phyloP scores from a whole-genome alignment of 768 basidiomycete species.

The Stropharia rugosoannulata region DNA sequence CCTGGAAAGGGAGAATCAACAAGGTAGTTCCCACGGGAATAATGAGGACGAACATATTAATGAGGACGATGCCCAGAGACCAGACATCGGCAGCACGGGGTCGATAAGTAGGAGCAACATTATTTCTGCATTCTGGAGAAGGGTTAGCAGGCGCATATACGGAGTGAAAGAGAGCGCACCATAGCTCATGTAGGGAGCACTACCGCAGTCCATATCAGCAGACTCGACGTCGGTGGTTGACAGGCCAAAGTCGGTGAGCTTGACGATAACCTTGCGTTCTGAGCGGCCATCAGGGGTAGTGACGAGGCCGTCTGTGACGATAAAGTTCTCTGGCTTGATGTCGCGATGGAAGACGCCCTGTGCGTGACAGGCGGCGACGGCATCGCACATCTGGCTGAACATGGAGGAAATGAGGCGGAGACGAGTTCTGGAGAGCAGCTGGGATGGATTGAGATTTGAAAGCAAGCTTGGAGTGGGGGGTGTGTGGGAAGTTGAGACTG shows the following conservation, averaged over 20 bases:
- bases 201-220: constrained; percentile 97
- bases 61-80: constrained; percentile 97
- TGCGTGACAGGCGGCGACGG: constrained; percentile 91
- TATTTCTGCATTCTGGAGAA: constrained; percentile 90
- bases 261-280: constrained; percentile 91
- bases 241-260: constrained; percentile 95
- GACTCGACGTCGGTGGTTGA: constrained; percentile 88
- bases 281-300: constrained; percentile 52
- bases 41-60: constrained; percentile 78
- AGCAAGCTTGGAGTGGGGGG: constrained; percentile 94
- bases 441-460: constrained; percentile 73
- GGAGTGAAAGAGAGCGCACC: constrained; percentile 45
- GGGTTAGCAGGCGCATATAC: constrained; percentile 7
- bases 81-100: constrained; percentile 97
- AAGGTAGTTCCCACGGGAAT: background rate
- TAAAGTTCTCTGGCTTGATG: constrained; percentile 99
- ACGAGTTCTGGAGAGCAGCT: constrained; percentile 83
- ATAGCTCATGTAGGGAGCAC: constrained; percentile 98
- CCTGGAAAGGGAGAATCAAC: constrained; percentile 38
- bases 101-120: constrained; percentile 90
- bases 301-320: constrained; percentile 80
- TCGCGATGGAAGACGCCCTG: constrained; percentile 93
- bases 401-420: constrained; percentile 93
- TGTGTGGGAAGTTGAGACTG: constrained; percentile 55
- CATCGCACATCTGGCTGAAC: constrained; percentile 99